Percentiles rank a stretch among this genome's conserved stretches.
phyloP scores from a whole-genome alignment of 2,329 filamentous ascomycete species.

The Alternaria postmessia region DNA sequence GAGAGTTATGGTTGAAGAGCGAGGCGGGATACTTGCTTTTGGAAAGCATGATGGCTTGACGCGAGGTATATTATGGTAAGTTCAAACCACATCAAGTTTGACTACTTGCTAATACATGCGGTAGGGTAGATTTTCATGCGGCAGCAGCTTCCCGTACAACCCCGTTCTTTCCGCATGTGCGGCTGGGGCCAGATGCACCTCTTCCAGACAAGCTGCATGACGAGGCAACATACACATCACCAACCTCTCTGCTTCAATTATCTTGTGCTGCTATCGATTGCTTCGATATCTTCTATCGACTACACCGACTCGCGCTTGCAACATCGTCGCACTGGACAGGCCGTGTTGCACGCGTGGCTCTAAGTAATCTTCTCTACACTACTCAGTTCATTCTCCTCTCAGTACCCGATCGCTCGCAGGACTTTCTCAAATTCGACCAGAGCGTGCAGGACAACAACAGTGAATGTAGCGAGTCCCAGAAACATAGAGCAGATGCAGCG shows the following conservation, averaged over 20 bases:
- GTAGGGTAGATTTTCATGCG: slow-evolving; percentile 39
- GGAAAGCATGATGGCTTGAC: slow-evolving; percentile 35
- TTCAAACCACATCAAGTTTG: background rate
- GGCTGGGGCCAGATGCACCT: slow-evolving; percentile 25
- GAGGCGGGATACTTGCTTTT: slow-evolving; percentile 35
- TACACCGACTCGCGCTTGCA: slow-evolving; percentile 35
- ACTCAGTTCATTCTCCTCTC: slow-evolving; percentile 30
- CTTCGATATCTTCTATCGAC: slow-evolving; percentile 39
- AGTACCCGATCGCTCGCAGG: slow-evolving; percentile 28
- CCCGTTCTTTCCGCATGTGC: slow-evolving; percentile 29
- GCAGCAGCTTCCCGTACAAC: slow-evolving; percentile 29
- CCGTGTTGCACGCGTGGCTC: slow-evolving; percentile 19
- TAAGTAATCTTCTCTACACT: slow-evolving; percentile 36
- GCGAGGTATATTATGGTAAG: slow-evolving; percentile 36
- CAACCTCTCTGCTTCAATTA: slow-evolving; percentile 33
- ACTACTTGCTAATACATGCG: background rate
- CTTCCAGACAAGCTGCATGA: slow-evolving; percentile 30
- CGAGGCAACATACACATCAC: slow-evolving; percentile 32
- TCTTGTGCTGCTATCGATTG: slow-evolving; percentile 28
- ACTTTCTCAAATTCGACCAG: slow-evolving; percentile 25
- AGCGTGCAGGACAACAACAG: background rate
- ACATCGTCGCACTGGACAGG: slow-evolving; percentile 25
- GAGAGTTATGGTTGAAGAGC: slow-evolving; percentile 32
- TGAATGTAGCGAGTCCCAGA: slow-evolving; percentile 3
- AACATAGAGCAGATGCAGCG: slow-evolving; percentile 24